A percentile compares a stretch with the other conserved stretches of the same genome.
Evolutionary conservation across 371 early-diverging fungal genomes (phyloP).

Genomic region (Chytridiales sp.): DNA sequence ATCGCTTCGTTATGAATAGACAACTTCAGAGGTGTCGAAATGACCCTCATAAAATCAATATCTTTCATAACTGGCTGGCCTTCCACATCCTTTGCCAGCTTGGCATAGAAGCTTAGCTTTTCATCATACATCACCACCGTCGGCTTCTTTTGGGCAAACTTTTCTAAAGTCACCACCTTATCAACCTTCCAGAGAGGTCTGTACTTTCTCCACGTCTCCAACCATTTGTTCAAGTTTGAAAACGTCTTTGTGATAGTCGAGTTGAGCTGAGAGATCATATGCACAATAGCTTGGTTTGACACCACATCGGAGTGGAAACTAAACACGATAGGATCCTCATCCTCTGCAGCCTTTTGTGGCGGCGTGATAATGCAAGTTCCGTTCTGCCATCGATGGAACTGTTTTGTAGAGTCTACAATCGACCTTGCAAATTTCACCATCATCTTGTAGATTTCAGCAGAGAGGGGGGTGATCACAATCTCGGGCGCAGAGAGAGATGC

Average conservation of each 20-base stretch:
- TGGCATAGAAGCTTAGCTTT: constrained; percentile 56
- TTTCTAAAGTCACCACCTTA: constrained; percentile 60
- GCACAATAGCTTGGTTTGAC: constrained; percentile 41
- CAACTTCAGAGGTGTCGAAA: constrained; percentile 45
- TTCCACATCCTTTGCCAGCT: constrained; percentile 56
- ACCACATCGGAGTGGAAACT: constrained; percentile 56
- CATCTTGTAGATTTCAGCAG: constrained; percentile 57
- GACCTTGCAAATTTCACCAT: constrained; percentile 55
- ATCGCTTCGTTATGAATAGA: constrained; percentile 56
- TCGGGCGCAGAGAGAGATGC: constrained; percentile 59
- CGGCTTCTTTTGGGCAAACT: constrained; percentile 62
- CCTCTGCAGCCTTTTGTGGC: constrained; percentile 52
- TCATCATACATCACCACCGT: constrained; percentile 53
- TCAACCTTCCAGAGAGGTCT: constrained; percentile 65
- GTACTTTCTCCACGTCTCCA: constrained; percentile 60
- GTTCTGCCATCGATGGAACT: constrained; percentile 60
- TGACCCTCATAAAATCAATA: constrained; percentile 54
- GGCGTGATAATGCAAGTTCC: constrained; percentile 57
- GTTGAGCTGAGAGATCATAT: constrained; percentile 45
- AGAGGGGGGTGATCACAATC: constrained; percentile 53
- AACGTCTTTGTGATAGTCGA: constrained; percentile 48
- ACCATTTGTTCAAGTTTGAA: constrained; percentile 45
- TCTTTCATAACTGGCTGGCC: constrained; percentile 43
- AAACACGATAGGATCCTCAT: constrained; percentile 54
- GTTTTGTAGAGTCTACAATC: constrained; percentile 55